These are phyloP conservation scores for Phoma sp. DNA, from an alignment of 2,329 filamentous ascomycete genomes.

Conservation along the genomic window DNA sequence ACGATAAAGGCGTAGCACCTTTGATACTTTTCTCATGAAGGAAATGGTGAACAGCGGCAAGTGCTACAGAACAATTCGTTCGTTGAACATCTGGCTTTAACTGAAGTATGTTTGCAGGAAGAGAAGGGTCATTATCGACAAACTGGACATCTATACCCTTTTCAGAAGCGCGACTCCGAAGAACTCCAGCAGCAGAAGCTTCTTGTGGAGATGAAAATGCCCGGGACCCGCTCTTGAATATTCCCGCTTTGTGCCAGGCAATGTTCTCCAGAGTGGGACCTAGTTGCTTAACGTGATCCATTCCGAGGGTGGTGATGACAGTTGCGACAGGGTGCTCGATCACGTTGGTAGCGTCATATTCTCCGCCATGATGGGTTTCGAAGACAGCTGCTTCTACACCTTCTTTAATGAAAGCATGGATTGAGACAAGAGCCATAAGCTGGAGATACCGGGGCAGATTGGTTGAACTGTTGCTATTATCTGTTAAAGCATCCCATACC, in stretches of 20 bases:
- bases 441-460: conserved; percentile 68
- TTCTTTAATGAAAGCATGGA: conserved; percentile 70
- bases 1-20: background rate
- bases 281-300: conserved; percentile 71
- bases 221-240: conserved; percentile 66
- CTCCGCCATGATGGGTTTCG: conserved; percentile 69
- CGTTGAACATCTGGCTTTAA: background rate
- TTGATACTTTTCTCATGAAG: background rate
- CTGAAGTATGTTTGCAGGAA: background rate
- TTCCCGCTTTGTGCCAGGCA: conserved; percentile 77
- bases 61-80: background rate
- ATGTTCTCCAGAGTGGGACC: conserved; percentile 70
- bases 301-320: conserved; percentile 70
- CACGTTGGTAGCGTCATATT: conserved; percentile 67
- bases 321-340: conserved; percentile 64
- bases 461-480: conserved; percentile 53
- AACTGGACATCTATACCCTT: background rate
- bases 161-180: conserved; percentile 19
- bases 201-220: conserved; percentile 50
- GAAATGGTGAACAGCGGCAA: background rate
- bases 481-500: conserved; percentile 62
- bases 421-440: conserved; percentile 63
- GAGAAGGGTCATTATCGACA: too few species aligned
- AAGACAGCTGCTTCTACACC: conserved; percentile 68
- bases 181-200: conserved; percentile 5